These are phyloP conservation scores for Leishmania martiniquensis DNA, from an alignment of 208 protist genomes.

Conservation along the genomic window DNA sequence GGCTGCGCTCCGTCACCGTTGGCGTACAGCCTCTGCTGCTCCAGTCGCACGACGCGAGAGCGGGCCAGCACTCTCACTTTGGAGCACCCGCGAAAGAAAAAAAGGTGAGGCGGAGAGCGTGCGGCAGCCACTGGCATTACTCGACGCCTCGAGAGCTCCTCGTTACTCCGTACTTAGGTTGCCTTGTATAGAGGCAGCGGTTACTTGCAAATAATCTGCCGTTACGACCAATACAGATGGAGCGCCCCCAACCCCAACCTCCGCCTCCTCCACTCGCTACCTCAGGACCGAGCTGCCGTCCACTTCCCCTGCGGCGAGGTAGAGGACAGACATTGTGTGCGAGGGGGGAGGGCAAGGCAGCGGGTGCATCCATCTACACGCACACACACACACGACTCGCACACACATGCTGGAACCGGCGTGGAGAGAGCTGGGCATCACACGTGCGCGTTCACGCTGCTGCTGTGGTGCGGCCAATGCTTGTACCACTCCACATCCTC, in stretches of 20 bases:
- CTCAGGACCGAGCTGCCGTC: no score
- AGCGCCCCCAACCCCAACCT: no score
- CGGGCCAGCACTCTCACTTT: background rate
- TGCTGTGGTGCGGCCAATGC: constrained; percentile 34
- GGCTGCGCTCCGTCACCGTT: background rate
- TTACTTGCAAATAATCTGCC: background rate
- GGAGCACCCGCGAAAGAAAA: background rate
- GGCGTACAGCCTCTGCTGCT: background rate
- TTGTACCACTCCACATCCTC: constrained; percentile 69
- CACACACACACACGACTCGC: no score
- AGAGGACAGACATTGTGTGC: background rate
- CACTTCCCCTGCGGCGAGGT: background rate
- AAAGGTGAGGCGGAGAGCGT: background rate
- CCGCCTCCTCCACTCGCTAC: no score
- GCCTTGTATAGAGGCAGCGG: background rate
- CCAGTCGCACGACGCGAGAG: background rate
- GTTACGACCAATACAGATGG: no score
- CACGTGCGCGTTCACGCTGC: background rate
- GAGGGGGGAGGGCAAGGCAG: background rate
- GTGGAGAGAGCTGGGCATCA: background rate
- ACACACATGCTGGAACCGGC: background rate
- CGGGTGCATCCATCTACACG: no score
- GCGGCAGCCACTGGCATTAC: background rate
- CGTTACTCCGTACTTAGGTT: background rate
- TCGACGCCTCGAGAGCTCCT: background rate